Evolutionary conservation across 495 filamentous ascomycete genomes (phyloP).

Genomic region (Eremomyces bilateralis): DNA sequence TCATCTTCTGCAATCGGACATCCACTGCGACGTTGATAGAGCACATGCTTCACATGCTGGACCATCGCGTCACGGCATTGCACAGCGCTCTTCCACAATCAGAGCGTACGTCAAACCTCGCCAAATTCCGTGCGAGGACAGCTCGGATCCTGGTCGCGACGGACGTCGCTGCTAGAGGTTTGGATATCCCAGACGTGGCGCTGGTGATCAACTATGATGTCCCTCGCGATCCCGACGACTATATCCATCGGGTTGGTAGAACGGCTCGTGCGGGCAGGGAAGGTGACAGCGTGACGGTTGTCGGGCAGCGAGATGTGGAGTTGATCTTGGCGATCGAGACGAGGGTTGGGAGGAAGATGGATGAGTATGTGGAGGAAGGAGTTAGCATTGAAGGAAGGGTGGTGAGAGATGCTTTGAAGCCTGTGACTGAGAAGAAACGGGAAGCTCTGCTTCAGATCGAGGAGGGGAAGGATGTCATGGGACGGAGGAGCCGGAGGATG

Average conservation of each 20-base stretch:
- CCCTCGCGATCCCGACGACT: constrained; percentile 87
- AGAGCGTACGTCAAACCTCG: constrained; percentile 67
- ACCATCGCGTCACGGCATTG: constrained; percentile 74
- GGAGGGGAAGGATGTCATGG: constrained; percentile 67
- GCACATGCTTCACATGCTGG: constrained; percentile 59
- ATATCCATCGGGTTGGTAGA: constrained; percentile 87
- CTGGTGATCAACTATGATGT: constrained; percentile 91
- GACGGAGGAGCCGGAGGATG: constrained; percentile 45
- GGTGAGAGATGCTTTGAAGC: constrained; percentile 58
- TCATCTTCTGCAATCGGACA: constrained; percentile 91
- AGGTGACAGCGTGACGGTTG: constrained; percentile 68
- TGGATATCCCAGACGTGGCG: constrained; percentile 84
- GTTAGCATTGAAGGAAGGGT: constrained; percentile 81
- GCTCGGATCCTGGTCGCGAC: constrained; percentile 84
- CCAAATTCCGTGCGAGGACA: constrained; percentile 74
- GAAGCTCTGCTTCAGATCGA: constrained; percentile 78
- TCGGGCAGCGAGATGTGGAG: constrained; percentile 80
- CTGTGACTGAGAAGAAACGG: constrained; percentile 78
- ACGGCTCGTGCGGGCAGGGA: constrained; percentile 74
- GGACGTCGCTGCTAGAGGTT: constrained; percentile 84
- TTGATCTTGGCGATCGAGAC: constrained; percentile 73
- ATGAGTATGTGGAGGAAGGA: constrained; percentile 62
- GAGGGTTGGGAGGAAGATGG: constrained; percentile 61
- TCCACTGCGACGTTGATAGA: constrained; percentile 73
- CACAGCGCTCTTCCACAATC: constrained; percentile 71